These are phyloP conservation scores for Plasmodium vivax DNA, from an alignment of 169 alveolate species.

Conservation along the genomic window DNA sequence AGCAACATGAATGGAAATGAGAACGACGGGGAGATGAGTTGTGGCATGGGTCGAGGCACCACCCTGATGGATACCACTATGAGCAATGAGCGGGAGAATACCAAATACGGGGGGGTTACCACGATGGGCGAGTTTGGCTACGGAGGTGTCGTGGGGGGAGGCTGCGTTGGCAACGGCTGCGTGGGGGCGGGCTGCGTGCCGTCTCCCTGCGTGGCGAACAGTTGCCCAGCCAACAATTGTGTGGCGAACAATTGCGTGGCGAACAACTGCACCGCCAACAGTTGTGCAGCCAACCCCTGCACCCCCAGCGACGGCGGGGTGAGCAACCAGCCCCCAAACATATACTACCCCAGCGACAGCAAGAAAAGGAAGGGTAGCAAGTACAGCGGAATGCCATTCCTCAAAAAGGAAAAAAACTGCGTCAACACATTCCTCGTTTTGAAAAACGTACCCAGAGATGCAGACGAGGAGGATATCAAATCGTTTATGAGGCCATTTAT, in stretches of 20 bases:
- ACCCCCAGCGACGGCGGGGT: not conserved
- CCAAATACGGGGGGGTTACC: not conserved
- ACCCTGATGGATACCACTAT: not conserved
- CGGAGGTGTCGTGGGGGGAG: not conserved
- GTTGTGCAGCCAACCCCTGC: not conserved
- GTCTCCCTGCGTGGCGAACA: not conserved
- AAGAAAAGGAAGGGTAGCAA: conserved; percentile 66
- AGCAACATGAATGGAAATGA: conserved; percentile 10
- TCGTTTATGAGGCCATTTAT: conserved; percentile 68
- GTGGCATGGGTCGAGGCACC: not conserved
- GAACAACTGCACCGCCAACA: not conserved
- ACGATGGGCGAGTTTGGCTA: not conserved
- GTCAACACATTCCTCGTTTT: conserved; percentile 20
- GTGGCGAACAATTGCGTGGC: not conserved
- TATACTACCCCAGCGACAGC: conserved; percentile 28
- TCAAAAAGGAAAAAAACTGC: conserved; percentile 64
- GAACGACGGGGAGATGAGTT: not conserved
- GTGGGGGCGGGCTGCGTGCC: not conserved
- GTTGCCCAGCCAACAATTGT: not conserved
- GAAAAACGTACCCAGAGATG: conserved; percentile 44
- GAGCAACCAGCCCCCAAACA: not conserved
- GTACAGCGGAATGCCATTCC: conserved; percentile 40
- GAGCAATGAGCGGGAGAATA: not conserved
- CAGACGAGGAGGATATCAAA: conserved; percentile 66
- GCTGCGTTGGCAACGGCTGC: not conserved